Conservation (phyloP, 78 protist species). For the Dictyostelium intermedium region DNA sequence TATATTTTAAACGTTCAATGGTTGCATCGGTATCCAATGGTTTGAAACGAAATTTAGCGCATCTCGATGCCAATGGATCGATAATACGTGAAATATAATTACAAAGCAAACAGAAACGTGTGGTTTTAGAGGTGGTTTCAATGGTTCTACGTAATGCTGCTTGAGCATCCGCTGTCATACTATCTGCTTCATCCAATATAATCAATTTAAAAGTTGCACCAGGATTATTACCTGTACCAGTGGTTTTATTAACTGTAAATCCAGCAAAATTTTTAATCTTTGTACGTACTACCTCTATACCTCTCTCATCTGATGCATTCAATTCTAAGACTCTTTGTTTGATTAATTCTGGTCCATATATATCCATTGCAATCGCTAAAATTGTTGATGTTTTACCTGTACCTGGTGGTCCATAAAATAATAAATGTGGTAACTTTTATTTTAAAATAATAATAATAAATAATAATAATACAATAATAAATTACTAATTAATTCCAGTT, state of each 20-base stretch:
- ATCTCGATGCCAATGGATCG: constrained; percentile 98
- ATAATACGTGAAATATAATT: constrained; percentile 95
- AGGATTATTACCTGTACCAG: background rate
- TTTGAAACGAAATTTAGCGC: constrained; percentile 98
- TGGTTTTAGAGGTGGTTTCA: constrained; percentile 91
- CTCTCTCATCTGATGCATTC: constrained; percentile 99
- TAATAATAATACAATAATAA: background rate
- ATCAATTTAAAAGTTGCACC: constrained; percentile 91
- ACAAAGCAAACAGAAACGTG: constrained; percentile 96
- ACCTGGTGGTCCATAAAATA: constrained; percentile 99
- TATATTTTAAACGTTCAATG: constrained; percentile 76
- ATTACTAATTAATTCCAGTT: background rate
- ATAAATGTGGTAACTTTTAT: constrained; percentile 94
- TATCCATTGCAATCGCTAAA: constrained; percentile 92
- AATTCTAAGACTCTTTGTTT: constrained; percentile 93
- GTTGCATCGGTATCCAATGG: constrained; percentile 84
- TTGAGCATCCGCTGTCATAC: constrained; percentile 98
- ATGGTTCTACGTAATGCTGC: constrained; percentile 94
- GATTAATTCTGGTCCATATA: constrained; percentile 94
- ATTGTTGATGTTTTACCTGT: constrained; percentile 98
- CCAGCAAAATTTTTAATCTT: constrained; percentile 96
- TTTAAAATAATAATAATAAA: background rate
- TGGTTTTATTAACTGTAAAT: constrained; percentile 20
- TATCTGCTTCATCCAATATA: constrained; percentile 99
- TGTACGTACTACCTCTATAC: constrained; percentile 94